These are phyloP conservation scores for Cordyceps cicadae DNA, from an alignment of 2,329 filamentous ascomycete species.

Conservation along the genomic window DNA sequence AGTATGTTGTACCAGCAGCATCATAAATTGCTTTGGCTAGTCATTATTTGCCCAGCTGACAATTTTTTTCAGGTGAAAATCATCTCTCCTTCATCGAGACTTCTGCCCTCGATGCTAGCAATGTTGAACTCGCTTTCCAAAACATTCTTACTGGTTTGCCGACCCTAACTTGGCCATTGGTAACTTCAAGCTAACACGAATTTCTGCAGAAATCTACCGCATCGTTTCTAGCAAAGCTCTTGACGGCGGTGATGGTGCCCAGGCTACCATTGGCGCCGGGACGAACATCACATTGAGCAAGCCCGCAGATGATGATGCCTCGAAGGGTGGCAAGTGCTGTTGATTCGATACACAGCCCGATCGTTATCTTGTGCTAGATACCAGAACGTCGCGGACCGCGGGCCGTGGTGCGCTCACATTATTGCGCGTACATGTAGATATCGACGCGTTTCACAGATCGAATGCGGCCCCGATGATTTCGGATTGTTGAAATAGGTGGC, in stretches of 20 bases:
- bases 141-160: conserved; percentile 91
- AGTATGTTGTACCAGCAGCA: conserved; percentile 47
- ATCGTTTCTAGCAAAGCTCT: conserved; percentile 98
- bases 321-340: conserved; percentile 77
- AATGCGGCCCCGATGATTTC: conserved; percentile 27
- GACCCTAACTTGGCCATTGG: not conserved
- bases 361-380: conserved; percentile 6
- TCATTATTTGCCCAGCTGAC: conserved; percentile 12
- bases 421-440: conserved; percentile 11
- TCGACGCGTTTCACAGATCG: conserved; percentile 14
- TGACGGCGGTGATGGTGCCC: conserved; percentile 75
- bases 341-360: conserved; percentile 31
- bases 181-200: conserved; percentile 12
- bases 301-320: conserved; percentile 64
- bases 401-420: not conserved
- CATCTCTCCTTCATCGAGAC: conserved; percentile 99
- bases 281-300: conserved; percentile 83
- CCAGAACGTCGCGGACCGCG: not conserved
- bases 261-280: conserved; percentile 71
- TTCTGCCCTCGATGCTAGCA: conserved; percentile 95
- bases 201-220: conserved; percentile 87
- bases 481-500: conserved; percentile 32
- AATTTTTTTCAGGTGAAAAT: conserved; percentile 65
- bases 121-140: conserved; percentile 98
- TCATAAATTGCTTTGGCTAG: not conserved